A percentile compares a stretch with the other conserved stretches of the same genome.
Conservation (phyloP, 768 basidiomycete species). For the Cystofilobasidium macerans region DNA sequence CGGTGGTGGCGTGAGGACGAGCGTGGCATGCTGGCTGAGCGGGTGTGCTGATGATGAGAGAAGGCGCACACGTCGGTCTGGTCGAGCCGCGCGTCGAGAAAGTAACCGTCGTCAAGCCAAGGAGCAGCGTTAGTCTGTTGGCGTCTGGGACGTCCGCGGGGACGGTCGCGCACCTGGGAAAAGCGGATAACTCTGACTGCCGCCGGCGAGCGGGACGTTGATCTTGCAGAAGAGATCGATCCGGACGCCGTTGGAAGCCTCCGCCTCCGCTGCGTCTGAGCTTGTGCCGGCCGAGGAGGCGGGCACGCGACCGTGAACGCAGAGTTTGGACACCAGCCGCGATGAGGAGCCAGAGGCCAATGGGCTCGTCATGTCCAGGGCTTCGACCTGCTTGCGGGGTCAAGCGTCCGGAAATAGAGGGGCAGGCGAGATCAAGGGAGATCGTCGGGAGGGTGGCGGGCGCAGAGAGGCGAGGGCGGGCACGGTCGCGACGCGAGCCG, state of each 20-base stretch:
- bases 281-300: neutral
- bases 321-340: slow-evolving; percentile 16
- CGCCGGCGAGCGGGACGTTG: neutral
- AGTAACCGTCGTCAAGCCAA: too few relatives aligned
- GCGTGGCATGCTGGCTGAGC: slow-evolving; percentile 3
- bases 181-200: slow-evolving; percentile 11
- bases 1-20: neutral
- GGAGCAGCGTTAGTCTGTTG: too few relatives aligned
- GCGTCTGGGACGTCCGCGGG: too few relatives aligned
- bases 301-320: slow-evolving; percentile 7
- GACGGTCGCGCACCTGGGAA: slow-evolving; percentile 18
- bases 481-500: too few relatives aligned
- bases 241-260: neutral
- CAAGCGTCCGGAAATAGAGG: too few relatives aligned
- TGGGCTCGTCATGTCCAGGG: too few relatives aligned
- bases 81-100: neutral
- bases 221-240: slow-evolving; percentile 6
- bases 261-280: neutral
- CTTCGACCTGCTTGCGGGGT: too few relatives aligned
- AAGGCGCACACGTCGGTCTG: slow-evolving; percentile 12
- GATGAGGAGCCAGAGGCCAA: too few relatives aligned
- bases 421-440: too few relatives aligned
- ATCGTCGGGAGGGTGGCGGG: too few relatives aligned
- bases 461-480: too few relatives aligned
- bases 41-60: slow-evolving; percentile 6